A percentile compares a stretch with the other conserved stretches of the same genome.
Evolutionary conservation across 2,329 filamentous ascomycete genomes (phyloP).

Genomic region (Cladophialophora yegresii): DNA sequence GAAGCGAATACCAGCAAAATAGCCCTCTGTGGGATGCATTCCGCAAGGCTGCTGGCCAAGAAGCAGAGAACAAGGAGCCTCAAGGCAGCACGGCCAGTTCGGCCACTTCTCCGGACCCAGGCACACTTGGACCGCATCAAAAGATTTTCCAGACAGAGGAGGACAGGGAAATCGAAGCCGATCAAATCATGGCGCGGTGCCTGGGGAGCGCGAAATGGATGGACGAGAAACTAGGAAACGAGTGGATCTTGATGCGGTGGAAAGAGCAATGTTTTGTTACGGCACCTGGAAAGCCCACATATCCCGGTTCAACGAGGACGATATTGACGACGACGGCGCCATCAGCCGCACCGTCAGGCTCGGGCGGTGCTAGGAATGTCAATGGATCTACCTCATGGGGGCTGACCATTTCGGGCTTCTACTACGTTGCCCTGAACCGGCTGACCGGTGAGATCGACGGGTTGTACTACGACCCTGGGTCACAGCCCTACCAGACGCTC

Average conservation of each 20-base stretch:
- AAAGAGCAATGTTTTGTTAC: constrained; percentile 54
- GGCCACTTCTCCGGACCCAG: background rate
- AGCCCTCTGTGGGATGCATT: constrained; percentile 31
- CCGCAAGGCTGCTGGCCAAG: constrained; percentile 25
- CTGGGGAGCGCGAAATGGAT: constrained; percentile 34
- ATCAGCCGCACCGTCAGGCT: background rate
- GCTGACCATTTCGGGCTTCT: constrained; percentile 55
- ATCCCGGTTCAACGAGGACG: constrained; percentile 16
- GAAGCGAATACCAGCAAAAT: constrained; percentile 27
- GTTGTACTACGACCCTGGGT: constrained; percentile 53
- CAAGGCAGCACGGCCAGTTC: background rate
- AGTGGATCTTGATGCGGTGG: constrained; percentile 56
- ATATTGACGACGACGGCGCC: constrained; percentile 20
- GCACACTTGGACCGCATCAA: constrained; percentile 38
- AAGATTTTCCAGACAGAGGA: constrained; percentile 18
- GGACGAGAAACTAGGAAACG: constrained; percentile 39
- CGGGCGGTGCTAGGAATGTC: background rate
- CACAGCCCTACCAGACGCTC: constrained; percentile 53
- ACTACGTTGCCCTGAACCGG: constrained; percentile 52
- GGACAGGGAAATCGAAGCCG: constrained; percentile 25
- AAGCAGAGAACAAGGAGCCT: constrained; percentile 36
- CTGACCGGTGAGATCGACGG: constrained; percentile 51
- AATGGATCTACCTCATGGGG: constrained; percentile 42
- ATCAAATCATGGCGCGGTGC: constrained; percentile 31
- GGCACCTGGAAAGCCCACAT: constrained; percentile 9